Evolutionary conservation across 2,329 filamentous ascomycete species (phyloP), one percentile per base, ranked within the genome.

Genomic region (Epichloe coenophiala): DNA sequence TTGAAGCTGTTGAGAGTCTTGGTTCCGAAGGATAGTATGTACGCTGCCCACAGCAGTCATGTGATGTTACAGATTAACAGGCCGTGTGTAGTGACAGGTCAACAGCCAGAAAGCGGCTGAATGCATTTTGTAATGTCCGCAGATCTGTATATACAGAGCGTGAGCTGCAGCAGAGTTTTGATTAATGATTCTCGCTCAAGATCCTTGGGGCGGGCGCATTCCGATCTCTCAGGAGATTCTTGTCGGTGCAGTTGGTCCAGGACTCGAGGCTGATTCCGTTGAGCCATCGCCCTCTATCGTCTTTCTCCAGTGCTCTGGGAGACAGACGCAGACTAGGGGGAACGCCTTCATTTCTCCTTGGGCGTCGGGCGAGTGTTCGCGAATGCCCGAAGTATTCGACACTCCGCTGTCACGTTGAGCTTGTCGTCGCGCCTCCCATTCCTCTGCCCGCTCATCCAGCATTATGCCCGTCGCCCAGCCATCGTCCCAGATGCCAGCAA

Each of bases 401-500:
- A 97, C 86, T 51, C 93, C 93, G 60, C 91, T 97, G 68, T 98
- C 93, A 54, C 93, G 81, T 63, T 95, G 89, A 36, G 81, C 72
- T 60, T 86, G 83, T 60, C 81, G 79, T 56, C 84, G 78, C 42
- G 78, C 76, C 59, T 95, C 87, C 82, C 88, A 96, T 56, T 96
- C 88, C 54, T 97, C 91, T 2, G 89, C 89, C 50, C 81, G 78
- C 60, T 95, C 87, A 49, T 84, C 77, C 51, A 95, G 71, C 63
- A 94, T 76, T 50, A 96, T 78, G 60, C 93, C 93, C 1, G 93
- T 98, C 11, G 93, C 93, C 93, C 93, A 98, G 45, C 93, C 93
- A 65, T 98, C 93, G 61, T 98, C 93, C 93, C 93, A 98, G 58
- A 98, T 98, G 55, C 93, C 93, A 35, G 97, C 85, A 13, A 98